Percentiles rank a stretch among this genome's conserved stretches.
phyloP scores from a whole-genome alignment of 345 rosid genomes.

The Turnera subulata region DNA sequence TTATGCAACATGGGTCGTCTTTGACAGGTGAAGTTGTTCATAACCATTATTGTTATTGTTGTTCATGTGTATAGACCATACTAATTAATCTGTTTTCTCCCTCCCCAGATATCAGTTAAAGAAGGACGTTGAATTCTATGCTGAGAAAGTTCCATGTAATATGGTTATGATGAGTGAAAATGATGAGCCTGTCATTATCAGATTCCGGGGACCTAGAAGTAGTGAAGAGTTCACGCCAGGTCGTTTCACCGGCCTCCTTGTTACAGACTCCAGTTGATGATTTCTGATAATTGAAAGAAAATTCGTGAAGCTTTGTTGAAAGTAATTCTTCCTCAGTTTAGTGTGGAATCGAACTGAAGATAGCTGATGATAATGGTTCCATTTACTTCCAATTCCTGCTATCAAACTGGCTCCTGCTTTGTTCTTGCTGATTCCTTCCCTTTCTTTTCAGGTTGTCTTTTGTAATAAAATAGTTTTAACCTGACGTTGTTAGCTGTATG shows the following conservation, averaged over 20 bases:
- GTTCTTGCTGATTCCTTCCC: too few species aligned
- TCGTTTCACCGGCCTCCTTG: conserved; percentile 22
- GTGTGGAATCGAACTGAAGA: too few species aligned
- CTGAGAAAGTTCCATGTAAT: conserved; percentile 34
- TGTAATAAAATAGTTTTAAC: too few species aligned
- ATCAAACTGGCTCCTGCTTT: too few species aligned
- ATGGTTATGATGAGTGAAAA: conserved; percentile 39
- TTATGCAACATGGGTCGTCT: conserved; percentile 46
- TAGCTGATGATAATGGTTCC: too few species aligned
- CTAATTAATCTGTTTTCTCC: background rate
- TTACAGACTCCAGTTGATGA: conserved; percentile 26
- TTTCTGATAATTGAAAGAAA: conserved; percentile 22
- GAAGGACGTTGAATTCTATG: conserved; percentile 33
- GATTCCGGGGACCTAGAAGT: conserved; percentile 15
- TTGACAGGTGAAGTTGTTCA: conserved; percentile 29
- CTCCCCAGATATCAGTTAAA: conserved; percentile 24
- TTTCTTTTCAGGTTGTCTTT: too few species aligned
- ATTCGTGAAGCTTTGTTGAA: background rate
- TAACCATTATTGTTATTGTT: background rate
- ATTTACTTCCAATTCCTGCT: too few species aligned
- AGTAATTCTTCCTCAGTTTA: too few species aligned
- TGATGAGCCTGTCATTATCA: conserved; percentile 33
- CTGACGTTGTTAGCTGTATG: too few species aligned
- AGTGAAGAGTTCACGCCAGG: conserved; percentile 12
- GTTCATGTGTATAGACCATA: background rate